Evolutionary conservation across 2,329 filamentous ascomycete genomes (phyloP).

Genomic region (Hypoxylon sp.): DNA sequence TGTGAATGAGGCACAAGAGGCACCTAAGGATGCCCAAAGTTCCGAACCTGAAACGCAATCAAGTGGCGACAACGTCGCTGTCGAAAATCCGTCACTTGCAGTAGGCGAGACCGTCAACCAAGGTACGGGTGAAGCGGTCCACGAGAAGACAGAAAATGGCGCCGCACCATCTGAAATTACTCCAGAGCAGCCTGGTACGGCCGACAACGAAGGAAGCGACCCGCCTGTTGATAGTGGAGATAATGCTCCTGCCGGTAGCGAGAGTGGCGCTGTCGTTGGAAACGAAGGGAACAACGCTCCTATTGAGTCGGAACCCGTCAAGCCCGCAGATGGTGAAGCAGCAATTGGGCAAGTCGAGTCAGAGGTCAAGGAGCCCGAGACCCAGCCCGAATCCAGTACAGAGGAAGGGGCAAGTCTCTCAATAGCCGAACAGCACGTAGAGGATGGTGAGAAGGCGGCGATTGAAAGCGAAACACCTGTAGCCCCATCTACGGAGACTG

Average conservation of each 20-base stretch:
- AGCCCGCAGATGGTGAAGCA: not conserved
- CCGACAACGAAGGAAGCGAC: constrained; percentile 15
- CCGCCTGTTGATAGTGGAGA: not conserved
- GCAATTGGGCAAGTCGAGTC: constrained; percentile 1
- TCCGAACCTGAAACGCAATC: constrained; percentile 9
- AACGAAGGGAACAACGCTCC: not conserved
- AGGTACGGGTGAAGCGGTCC: not conserved
- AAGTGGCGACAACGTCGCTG: not conserved
- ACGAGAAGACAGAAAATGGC: constrained; percentile 5
- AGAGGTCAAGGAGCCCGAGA: constrained; percentile 8
- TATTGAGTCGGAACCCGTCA: constrained; percentile 6
- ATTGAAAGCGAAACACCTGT: not conserved
- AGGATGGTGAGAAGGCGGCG: not conserved
- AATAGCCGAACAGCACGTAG: not conserved
- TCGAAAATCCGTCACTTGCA: constrained; percentile 1
- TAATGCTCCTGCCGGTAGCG: not conserved
- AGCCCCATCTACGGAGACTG: not conserved
- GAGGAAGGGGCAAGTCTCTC: not conserved
- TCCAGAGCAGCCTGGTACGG: constrained; percentile 11
- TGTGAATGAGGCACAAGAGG: not conserved
- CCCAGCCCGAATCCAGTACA: constrained; percentile 1
- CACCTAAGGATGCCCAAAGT: not conserved
- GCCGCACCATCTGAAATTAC: constrained; percentile 1
- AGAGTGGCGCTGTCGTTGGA: not conserved
- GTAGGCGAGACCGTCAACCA: constrained; percentile 1